Evolutionary conservation across 1,139 yeast species (phyloP).

Genomic region (Taphrina deformans): DNA sequence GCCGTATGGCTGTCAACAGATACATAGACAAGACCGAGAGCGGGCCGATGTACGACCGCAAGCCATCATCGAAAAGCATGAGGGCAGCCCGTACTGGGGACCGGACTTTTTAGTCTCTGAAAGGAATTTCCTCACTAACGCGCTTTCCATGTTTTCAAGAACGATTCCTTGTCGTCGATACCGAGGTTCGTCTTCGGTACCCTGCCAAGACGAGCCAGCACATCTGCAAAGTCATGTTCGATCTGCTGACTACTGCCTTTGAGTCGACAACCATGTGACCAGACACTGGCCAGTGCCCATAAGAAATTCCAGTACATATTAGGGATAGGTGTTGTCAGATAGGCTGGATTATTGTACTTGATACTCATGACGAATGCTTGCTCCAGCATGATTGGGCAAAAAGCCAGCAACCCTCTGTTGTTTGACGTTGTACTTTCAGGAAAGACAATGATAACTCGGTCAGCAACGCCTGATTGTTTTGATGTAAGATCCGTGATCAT

Average conservation of each 20-base stretch:
- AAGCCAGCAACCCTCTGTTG: conserved; percentile 31
- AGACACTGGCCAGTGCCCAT: conserved; percentile 20
- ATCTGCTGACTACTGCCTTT: conserved; percentile 15
- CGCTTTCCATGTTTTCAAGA: conserved; percentile 23
- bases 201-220: conserved; percentile 26
- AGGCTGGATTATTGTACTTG: conserved; percentile 18
- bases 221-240: conserved; percentile 17
- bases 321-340: conserved; percentile 33
- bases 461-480: neutral
- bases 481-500: conserved; percentile 1
- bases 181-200: conserved; percentile 27
- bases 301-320: conserved; percentile 17
- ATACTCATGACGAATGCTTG: conserved; percentile 19
- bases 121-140: neutral
- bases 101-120: neutral
- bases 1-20: conserved; percentile 28
- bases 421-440: conserved; percentile 32
- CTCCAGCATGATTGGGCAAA: conserved; percentile 26
- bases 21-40: conserved; percentile 15
- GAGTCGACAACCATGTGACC: conserved; percentile 20
- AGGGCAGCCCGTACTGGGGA: too few species aligned
- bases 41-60: neutral
- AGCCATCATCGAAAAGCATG: neutral
- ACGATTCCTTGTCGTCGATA: conserved; percentile 26
- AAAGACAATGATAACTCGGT: conserved; percentile 13